Conservation (phyloP, 2,329 filamentous ascomycete species). For the Alternaria sp. region DNA sequence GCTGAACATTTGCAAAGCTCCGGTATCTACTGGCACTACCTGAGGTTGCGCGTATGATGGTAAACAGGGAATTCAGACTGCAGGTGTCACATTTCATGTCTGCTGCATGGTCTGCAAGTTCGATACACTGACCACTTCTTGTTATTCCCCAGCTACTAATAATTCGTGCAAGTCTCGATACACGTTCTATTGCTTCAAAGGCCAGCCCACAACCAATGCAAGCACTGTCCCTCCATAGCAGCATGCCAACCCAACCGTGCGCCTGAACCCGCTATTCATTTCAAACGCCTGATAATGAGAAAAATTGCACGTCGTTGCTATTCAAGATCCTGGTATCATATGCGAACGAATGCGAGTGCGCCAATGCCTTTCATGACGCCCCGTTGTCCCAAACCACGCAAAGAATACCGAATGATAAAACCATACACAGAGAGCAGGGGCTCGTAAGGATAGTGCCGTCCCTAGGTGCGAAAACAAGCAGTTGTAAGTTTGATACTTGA, state of each 20-base stretch:
- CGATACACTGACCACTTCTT: neutral
- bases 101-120: neutral
- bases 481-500: constrained; percentile 1
- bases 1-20: neutral
- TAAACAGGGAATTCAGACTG: neutral
- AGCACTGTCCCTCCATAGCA: neutral
- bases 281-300: neutral
- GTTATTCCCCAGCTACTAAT: neutral
- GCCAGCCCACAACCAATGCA: neutral
- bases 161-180: neutral
- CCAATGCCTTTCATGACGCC: neutral
- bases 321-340: constrained; percentile 27
- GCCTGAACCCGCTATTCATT: neutral
- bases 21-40: neutral
- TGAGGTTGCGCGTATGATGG: neutral
- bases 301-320: neutral
- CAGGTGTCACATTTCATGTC: neutral
- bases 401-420: neutral
- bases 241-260: neutral
- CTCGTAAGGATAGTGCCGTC: neutral
- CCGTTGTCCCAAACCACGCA: neutral
- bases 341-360: constrained; percentile 21
- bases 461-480: constrained; percentile 2
- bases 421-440: neutral
- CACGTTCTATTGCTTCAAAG: neutral